phyloP scores from a whole-genome alignment of 352 stramenopile genomes.

The Phytophthora palmivora region DNA sequence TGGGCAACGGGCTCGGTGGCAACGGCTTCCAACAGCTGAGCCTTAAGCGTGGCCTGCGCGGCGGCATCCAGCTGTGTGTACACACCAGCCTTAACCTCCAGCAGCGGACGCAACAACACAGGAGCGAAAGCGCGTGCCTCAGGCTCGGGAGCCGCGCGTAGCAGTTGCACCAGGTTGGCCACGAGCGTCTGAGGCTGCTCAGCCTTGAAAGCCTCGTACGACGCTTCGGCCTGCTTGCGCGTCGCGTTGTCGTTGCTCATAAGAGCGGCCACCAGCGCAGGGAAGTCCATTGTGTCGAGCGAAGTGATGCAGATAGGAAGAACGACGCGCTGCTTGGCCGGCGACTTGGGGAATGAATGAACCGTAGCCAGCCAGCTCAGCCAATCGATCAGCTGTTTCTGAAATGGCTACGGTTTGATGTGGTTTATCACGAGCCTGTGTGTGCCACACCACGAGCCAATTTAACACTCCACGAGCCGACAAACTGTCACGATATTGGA shows the following conservation, averaged over 20 bases:
- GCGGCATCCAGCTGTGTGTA: conserved; percentile 70
- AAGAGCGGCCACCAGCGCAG: conserved; percentile 73
- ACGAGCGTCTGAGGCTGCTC: conserved; percentile 74
- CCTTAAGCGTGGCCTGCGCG: conserved; percentile 65
- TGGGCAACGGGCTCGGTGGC: conserved; percentile 67
- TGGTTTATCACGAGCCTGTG: no score
- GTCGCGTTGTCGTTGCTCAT: conserved; percentile 77
- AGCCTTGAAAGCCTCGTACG: conserved; percentile 73
- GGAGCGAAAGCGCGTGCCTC: conserved; percentile 76
- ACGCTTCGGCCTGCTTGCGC: conserved; percentile 79
- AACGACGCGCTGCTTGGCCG: conserved; percentile 1
- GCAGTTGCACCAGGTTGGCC: conserved; percentile 68
- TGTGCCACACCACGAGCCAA: no score
- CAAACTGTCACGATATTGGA: no score
- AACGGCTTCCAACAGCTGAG: conserved; percentile 77
- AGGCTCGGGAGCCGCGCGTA: conserved; percentile 62
- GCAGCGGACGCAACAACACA: conserved; percentile 79
- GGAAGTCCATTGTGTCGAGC: conserved; percentile 66
- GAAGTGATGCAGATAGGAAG: not conserved
- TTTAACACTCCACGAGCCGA: no score
- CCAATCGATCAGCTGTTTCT: conserved; percentile 40
- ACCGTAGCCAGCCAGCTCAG: conserved; percentile 7
- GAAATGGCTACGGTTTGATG: conserved; percentile 32
- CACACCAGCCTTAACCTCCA: conserved; percentile 73
- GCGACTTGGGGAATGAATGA: conserved; percentile 37